These are phyloP conservation scores for Grammothele lineata DNA, from an alignment of 768 basidiomycete genomes.

Conservation along the genomic window DNA sequence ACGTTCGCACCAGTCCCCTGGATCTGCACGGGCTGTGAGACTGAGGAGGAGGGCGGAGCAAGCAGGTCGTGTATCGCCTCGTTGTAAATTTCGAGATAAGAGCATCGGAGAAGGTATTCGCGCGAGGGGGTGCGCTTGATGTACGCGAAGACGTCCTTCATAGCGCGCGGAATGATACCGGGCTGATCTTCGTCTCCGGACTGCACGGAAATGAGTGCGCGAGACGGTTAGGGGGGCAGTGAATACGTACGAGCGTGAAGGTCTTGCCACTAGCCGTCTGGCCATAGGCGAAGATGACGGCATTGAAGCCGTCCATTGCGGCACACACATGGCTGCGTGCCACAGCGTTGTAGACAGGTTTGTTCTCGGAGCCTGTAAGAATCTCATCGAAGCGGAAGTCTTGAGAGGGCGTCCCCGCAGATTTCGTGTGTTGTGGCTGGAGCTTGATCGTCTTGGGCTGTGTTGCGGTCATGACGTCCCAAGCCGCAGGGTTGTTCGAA, in stretches of 20 bases:
- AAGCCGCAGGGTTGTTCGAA: slow-evolving; percentile 46
- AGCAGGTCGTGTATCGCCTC: slow-evolving; percentile 85
- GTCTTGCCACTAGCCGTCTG: slow-evolving; percentile 86
- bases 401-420: slow-evolving; percentile 32
- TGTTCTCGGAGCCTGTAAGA: slow-evolving; percentile 75
- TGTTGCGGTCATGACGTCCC: slow-evolving; percentile 40
- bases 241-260: slow-evolving; percentile 50
- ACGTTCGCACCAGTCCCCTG: slow-evolving; percentile 61
- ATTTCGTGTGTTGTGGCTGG: slow-evolving; percentile 50
- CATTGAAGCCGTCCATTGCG: slow-evolving; percentile 96
- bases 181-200: slow-evolving; percentile 80
- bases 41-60: slow-evolving; percentile 56
- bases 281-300: slow-evolving; percentile 91
- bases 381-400: slow-evolving; percentile 73
- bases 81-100: slow-evolving; percentile 98
- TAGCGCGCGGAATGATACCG: slow-evolving; percentile 90
- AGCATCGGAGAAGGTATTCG: slow-evolving; percentile 92
- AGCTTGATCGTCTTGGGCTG: slow-evolving; percentile 55
- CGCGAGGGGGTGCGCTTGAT: slow-evolving; percentile 74
- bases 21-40: slow-evolving; percentile 62
- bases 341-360: slow-evolving; percentile 70
- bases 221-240: background rate
- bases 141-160: slow-evolving; percentile 86
- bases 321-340: slow-evolving; percentile 79
- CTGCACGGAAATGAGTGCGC: slow-evolving; percentile 26